Evolutionary conservation across 768 basidiomycete species (phyloP).

Genomic region (Boletus patriciae): DNA sequence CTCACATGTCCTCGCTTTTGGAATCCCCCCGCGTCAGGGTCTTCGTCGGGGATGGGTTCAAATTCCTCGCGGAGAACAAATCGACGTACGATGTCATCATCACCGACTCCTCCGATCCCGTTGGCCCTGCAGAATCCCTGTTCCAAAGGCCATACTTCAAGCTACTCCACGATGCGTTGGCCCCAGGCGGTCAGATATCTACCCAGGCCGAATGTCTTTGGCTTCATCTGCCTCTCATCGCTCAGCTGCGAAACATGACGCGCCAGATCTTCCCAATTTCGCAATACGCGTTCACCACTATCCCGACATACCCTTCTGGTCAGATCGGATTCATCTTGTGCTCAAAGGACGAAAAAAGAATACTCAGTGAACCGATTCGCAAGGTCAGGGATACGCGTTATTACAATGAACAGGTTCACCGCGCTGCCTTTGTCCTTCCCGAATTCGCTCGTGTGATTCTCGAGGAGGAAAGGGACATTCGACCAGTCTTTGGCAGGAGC

Average conservation of each 20-base stretch:
- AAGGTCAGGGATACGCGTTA: slow-evolving; percentile 72
- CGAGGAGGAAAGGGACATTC: slow-evolving; percentile 67
- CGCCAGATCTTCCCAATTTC: slow-evolving; percentile 72
- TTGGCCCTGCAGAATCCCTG: slow-evolving; percentile 90
- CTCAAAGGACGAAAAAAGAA: slow-evolving; percentile 70
- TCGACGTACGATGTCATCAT: slow-evolving; percentile 95
- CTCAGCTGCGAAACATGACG: slow-evolving; percentile 67
- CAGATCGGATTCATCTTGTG: slow-evolving; percentile 95
- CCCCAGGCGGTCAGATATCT: slow-evolving; percentile 88
- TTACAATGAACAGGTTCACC: slow-evolving; percentile 83
- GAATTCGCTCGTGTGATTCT: slow-evolving; percentile 81
- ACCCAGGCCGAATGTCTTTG: slow-evolving; percentile 96
- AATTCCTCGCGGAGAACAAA: slow-evolving; percentile 88
- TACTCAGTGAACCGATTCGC: slow-evolving; percentile 72
- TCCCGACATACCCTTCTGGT: slow-evolving; percentile 98
- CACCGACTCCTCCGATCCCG: slow-evolving; percentile 97
- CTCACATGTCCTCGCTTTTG: slow-evolving; percentile 89
- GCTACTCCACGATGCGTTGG: slow-evolving; percentile 85
- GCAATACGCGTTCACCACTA: slow-evolving; percentile 94
- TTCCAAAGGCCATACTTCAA: slow-evolving; percentile 98
- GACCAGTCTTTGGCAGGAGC: slow-evolving; percentile 73
- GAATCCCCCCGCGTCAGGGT: slow-evolving; percentile 79
- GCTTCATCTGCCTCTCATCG: slow-evolving; percentile 89
- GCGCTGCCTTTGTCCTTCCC: slow-evolving; percentile 84
- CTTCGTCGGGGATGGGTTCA: slow-evolving; percentile 93